Base-by-base conservation (phyloP, 495 filamentous ascomycete genomes). In the Penicillium arizonense region DNA sequence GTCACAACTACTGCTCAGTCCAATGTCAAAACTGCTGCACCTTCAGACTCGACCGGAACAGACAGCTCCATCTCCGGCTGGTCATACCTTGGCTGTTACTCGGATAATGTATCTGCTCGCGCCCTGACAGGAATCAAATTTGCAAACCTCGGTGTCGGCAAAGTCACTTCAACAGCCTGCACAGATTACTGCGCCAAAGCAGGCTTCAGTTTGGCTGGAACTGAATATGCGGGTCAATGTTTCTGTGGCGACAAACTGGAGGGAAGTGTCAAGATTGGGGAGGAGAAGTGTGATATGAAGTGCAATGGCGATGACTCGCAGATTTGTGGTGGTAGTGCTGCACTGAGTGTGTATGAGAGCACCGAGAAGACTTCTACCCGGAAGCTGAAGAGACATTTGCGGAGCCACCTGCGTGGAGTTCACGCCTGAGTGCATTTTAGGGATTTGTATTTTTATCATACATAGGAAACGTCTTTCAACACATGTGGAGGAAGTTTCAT, bases 11-110 rank as follows among this genome's bases (percentile, higher is more conserved):
- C 47, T 10, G 28, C 28, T 2, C 28, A 30, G 28, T 30, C 28
- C 7, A 30, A 30, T 30, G 28, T 30, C 28, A 30, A 30, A 4
- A 5, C 11, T n/a, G 24, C 47, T n/a, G 11, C 47, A 20, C 13
- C 13, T 39, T 26, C 20, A 18, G 30, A 30, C 23, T 12, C 24
- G 2, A n/a, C 10, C 8, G 24, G 43, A 7, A 30, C 28, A 9
- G 49, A 52, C 6, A 44, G 39, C 40, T 34, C 37, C 13, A 42
- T 32, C 13, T 23, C 51, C 13, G 34, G 45, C 64, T 86, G 81
- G 73, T 82, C 79, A 40, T 78, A 79, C 9, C 76, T 78, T 10
- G 76, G 79, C 56, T 76, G 74, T 36, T 71, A 72, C 43, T 82
- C 78, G 21, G 45, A 63, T 32, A 51, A 44, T 26, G 13, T 53